Conservation (phyloP, 305 asterid species). For the Fraxinus paxiana region DNA sequence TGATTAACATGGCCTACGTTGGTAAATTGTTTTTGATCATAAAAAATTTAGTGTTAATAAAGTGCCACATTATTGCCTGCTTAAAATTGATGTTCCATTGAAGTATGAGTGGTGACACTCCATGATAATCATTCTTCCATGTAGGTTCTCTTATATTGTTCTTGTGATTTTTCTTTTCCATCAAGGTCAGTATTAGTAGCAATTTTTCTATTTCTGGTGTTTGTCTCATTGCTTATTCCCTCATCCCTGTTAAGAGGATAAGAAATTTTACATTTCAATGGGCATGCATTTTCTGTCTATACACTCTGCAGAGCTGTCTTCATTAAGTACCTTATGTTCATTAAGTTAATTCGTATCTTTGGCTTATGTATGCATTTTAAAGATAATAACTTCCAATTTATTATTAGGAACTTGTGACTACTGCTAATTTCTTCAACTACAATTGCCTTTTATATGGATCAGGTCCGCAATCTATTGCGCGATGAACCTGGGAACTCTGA, state of each 20-base stretch:
- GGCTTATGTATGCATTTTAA: background rate
- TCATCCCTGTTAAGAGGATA: background rate
- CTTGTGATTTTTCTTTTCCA: background rate
- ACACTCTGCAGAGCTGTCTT: background rate
- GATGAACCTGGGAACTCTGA: constrained; percentile 82
- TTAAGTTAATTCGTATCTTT: background rate
- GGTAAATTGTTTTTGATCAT: background rate
- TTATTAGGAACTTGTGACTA: background rate
- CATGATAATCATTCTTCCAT: background rate
- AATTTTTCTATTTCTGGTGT: background rate
- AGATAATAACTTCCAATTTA: background rate
- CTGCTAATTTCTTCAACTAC: background rate
- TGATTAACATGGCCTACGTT: background rate
- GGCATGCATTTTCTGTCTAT: background rate
- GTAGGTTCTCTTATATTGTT: background rate
- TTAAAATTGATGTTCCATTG: background rate
- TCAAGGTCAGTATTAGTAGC: background rate
- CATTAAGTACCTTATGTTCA: background rate
- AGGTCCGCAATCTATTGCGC: constrained; percentile 65
- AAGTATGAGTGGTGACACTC: background rate
- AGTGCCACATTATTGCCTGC: background rate
- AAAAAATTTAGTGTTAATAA: background rate
- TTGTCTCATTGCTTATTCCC: background rate
- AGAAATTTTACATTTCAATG: background rate
- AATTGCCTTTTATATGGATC: constrained; percentile 18